Evolutionary conservation across 441 rosid genomes (phyloP).

Genomic region (Gossypium davidsonii): DNA sequence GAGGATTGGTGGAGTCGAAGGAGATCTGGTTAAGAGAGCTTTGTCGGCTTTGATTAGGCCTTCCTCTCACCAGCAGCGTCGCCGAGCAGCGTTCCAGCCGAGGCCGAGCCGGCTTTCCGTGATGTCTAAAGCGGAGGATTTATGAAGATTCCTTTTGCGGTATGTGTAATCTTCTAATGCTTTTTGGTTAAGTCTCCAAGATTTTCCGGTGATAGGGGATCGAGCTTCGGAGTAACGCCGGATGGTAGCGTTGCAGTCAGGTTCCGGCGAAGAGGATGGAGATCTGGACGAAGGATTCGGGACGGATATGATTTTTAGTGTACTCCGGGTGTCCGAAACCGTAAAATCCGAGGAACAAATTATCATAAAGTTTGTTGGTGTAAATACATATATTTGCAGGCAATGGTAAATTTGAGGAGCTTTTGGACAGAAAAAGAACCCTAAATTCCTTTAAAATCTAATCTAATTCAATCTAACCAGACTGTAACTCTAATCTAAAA

Average conservation of each 20-base stretch:
- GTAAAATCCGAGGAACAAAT: background rate
- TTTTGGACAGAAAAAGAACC: background rate
- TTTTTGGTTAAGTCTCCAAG: background rate
- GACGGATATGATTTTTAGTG: constrained; percentile 17
- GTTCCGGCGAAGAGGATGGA: background rate
- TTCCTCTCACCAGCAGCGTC: constrained; percentile 43
- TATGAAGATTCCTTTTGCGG: background rate
- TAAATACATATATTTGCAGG: constrained; percentile 22
- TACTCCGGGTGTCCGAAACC: constrained; percentile 18
- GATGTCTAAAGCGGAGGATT: constrained; percentile 37
- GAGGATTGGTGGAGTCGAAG: constrained; percentile 46
- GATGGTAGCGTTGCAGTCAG: background rate
- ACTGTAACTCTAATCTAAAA: background rate
- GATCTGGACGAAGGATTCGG: constrained; percentile 9
- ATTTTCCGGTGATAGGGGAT: constrained; percentile 5
- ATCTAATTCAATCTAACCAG: background rate
- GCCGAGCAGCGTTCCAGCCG: constrained; percentile 31
- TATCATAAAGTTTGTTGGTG: constrained; percentile 14
- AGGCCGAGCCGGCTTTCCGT: constrained; percentile 39
- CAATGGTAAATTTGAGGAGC: constrained; percentile 20
- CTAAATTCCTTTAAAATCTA: background rate
- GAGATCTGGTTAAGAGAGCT: constrained; percentile 42
- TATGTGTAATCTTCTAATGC: background rate
- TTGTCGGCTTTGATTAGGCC: constrained; percentile 42
- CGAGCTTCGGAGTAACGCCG: background rate